Evolutionary conservation across 2,329 filamentous ascomycete genomes (phyloP).

Genomic region (Sordariomycetes sp.): DNA sequence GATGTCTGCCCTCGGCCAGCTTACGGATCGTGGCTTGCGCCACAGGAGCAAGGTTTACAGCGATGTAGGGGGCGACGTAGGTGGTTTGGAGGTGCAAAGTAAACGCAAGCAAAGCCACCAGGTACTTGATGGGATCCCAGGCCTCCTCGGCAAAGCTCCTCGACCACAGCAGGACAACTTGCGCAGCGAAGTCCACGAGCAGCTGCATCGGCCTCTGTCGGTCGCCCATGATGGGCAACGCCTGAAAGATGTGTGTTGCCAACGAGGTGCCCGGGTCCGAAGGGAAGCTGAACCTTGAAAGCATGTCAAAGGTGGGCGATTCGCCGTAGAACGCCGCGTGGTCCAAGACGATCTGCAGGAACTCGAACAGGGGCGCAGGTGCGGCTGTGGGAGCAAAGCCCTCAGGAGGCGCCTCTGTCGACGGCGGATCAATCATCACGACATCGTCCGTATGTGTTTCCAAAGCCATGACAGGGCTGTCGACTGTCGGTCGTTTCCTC

Average conservation of each 20-base stretch:
- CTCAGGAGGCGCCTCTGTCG: slow-evolving; percentile 9
- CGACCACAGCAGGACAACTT: slow-evolving; percentile 59
- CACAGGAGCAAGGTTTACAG: slow-evolving; percentile 45
- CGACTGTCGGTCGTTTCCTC: slow-evolving; percentile 55
- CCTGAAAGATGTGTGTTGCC: slow-evolving; percentile 58
- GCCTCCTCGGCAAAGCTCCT: slow-evolving; percentile 55
- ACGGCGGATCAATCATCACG: slow-evolving; percentile 18
- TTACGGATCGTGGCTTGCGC: slow-evolving; percentile 51
- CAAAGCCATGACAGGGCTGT: slow-evolving; percentile 58
- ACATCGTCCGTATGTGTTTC: slow-evolving; percentile 38
- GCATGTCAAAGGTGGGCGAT: slow-evolving; percentile 56
- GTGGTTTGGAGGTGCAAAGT: slow-evolving; percentile 53
- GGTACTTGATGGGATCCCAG: slow-evolving; percentile 53
- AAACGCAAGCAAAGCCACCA: slow-evolving; percentile 56
- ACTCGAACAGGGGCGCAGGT: slow-evolving; percentile 23
- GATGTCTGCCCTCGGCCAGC: slow-evolving; percentile 48
- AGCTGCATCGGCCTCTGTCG: slow-evolving; percentile 41
- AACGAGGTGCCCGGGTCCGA: slow-evolving; percentile 54
- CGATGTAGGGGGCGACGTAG: slow-evolving; percentile 48
- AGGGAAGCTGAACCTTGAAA: slow-evolving; percentile 56
- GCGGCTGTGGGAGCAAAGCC: slow-evolving; percentile 14
- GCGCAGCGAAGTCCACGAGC: slow-evolving; percentile 53
- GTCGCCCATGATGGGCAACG: slow-evolving; percentile 48
- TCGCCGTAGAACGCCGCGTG: slow-evolving; percentile 46
- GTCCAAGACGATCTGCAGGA: slow-evolving; percentile 55